These are phyloP conservation scores for Coniochaeta hoffmannii DNA, from an alignment of 2,329 filamentous ascomycete genomes.

Conservation along the genomic window DNA sequence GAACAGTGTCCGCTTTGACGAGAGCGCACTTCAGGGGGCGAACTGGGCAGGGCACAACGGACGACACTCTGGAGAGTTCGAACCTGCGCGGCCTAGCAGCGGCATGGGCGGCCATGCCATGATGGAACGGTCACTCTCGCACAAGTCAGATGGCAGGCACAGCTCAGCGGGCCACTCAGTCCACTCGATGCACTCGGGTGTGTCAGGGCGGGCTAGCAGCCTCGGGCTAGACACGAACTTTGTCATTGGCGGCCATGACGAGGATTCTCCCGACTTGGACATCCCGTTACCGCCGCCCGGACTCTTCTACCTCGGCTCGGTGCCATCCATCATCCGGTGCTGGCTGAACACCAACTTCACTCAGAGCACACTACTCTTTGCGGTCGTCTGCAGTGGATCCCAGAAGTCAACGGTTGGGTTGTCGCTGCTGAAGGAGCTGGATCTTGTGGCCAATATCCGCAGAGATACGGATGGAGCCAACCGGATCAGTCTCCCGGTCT, in stretches of 20 bases:
- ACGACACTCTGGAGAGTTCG: conserved; percentile 76
- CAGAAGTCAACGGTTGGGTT: conserved; percentile 78
- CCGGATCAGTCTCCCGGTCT: conserved; percentile 72
- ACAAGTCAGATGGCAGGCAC: conserved; percentile 92
- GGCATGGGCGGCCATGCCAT: conserved; percentile 71
- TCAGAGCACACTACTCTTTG: conserved; percentile 82
- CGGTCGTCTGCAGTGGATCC: conserved; percentile 85
- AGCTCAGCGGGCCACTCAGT: conserved; percentile 84
- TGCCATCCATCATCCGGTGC: conserved; percentile 90
- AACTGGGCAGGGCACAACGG: conserved; percentile 73
- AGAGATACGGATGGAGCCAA: conserved; percentile 57
- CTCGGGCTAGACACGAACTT: conserved; percentile 73
- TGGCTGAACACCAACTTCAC: conserved; percentile 91
- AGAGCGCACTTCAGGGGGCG: conserved; percentile 83
- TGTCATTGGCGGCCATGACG: conserved; percentile 52
- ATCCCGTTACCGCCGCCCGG: conserved; percentile 73
- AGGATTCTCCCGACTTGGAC: conserved; percentile 63
- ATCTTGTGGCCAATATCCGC: conserved; percentile 58
- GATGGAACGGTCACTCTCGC: conserved; percentile 85
- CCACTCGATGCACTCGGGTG: conserved; percentile 60
- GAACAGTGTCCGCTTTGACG: conserved; percentile 96
- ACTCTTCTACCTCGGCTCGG: conserved; percentile 77
- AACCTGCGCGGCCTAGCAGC: conserved; percentile 68
- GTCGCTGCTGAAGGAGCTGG: conserved; percentile 67
- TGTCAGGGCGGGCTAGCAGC: conserved; percentile 78